Conservation (phyloP, 805 yeast genomes). For the Kodamaea nitidulidarum region DNA sequence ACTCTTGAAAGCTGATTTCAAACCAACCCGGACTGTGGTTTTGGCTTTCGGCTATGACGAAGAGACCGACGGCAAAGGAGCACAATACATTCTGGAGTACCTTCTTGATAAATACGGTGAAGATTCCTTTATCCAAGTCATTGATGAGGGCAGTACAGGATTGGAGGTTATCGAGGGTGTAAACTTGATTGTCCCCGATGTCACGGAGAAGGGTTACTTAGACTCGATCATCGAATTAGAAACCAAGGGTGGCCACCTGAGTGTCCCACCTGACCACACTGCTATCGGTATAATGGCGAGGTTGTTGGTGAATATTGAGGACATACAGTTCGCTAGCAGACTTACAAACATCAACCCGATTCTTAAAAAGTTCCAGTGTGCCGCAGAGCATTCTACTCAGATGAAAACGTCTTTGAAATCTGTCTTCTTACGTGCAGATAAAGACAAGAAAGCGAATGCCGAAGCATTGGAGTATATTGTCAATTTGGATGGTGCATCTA, state of each 20-base stretch:
- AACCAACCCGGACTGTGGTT: slow-evolving; percentile 42
- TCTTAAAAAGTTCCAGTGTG: slow-evolving; percentile 40
- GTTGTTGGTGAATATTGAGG: slow-evolving; percentile 38
- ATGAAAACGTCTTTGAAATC: slow-evolving; percentile 30
- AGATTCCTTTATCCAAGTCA: slow-evolving; percentile 40
- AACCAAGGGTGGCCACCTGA: slow-evolving; percentile 51
- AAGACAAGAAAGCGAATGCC: slow-evolving; percentile 33
- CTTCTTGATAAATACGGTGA: slow-evolving; percentile 37
- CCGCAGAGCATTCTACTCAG: slow-evolving; percentile 40
- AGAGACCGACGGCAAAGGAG: slow-evolving; percentile 43
- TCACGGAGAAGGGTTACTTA: slow-evolving; percentile 48
- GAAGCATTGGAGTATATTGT: slow-evolving; percentile 32
- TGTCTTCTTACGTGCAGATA: slow-evolving; percentile 37
- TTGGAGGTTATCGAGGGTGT: slow-evolving; percentile 26
- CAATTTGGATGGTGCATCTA: slow-evolving; percentile 17
- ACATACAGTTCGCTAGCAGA: slow-evolving; percentile 30
- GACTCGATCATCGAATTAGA: slow-evolving; percentile 38
- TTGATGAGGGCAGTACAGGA: slow-evolving; percentile 40
- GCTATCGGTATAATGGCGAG: slow-evolving; percentile 45
- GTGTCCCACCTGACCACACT: slow-evolving; percentile 48
- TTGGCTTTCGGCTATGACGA: slow-evolving; percentile 52
- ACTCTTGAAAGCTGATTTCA: slow-evolving; percentile 29
- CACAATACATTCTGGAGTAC: slow-evolving; percentile 29
- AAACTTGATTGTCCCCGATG: slow-evolving; percentile 42
- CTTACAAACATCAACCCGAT: slow-evolving; percentile 43